Conservation (phyloP, 1,284 basidiomycete species). For the Crepidotus sp. region DNA sequence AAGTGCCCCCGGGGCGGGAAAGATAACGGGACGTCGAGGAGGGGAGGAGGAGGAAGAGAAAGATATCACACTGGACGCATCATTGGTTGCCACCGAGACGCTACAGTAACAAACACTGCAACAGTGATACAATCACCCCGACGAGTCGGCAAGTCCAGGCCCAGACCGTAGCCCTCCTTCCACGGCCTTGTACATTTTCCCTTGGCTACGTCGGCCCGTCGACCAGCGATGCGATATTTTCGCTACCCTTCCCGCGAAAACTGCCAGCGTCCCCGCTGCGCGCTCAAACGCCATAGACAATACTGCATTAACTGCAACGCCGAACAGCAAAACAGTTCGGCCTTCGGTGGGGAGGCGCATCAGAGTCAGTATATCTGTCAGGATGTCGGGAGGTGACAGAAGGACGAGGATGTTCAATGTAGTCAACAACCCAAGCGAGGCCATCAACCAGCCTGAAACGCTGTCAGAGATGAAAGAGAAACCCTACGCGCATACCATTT, state of each 20-base stretch:
- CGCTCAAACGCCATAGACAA: conserved; percentile 76
- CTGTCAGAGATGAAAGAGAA: conserved; percentile 15
- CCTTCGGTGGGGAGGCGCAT: conserved; percentile 69
- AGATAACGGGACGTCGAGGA: conserved; percentile 21
- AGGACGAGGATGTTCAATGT: conserved; percentile 71
- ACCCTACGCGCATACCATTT: conserved; percentile 51
- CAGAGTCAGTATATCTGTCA: conserved; percentile 69
- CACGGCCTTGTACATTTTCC: conserved; percentile 65
- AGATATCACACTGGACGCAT: not conserved
- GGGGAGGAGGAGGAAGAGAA: conserved; percentile 22
- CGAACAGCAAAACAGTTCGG: conserved; percentile 60
- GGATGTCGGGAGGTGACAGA: conserved; percentile 54
- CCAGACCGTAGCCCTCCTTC: conserved; percentile 46
- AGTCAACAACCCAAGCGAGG: conserved; percentile 58
- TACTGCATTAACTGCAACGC: conserved; percentile 68
- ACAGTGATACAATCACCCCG: no score
- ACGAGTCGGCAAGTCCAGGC: not conserved
- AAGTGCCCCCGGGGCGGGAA: conserved; percentile 47
- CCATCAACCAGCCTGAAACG: conserved; percentile 65
- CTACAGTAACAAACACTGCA: conserved; percentile 1
- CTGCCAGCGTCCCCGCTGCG: conserved; percentile 56
- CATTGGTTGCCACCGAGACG: not conserved
- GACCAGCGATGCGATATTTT: conserved; percentile 31
- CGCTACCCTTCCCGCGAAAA: conserved; percentile 39
- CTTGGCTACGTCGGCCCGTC: conserved; percentile 37